These are phyloP conservation scores for Barnettozyma siamensis DNA, from an alignment of 805 yeast genomes.

Conservation along the genomic window DNA sequence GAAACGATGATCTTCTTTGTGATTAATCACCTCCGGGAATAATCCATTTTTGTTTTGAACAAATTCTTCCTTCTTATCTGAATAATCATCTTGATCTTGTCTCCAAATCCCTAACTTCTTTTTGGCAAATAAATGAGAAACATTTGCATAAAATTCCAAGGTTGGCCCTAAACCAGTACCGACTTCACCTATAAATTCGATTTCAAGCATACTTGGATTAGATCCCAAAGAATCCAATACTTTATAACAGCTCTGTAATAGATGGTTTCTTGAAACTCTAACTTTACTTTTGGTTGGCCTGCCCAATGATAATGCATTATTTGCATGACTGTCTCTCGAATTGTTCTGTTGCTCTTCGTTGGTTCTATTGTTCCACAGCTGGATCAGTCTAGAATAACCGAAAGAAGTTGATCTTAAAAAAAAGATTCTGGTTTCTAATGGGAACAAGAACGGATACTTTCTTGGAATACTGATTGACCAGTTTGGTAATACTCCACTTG, in stretches of 20 bases:
- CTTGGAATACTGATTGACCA: conserved; percentile 79
- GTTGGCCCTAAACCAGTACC: conserved; percentile 99
- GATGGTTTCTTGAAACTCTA: conserved; percentile 61
- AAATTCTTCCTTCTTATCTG: conserved; percentile 27
- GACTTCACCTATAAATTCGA: conserved; percentile 83
- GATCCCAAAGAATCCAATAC: conserved; percentile 72
- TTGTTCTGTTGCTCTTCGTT: conserved; percentile 34
- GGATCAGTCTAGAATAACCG: conserved; percentile 80
- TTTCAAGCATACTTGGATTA: conserved; percentile 76
- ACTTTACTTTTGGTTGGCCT: conserved; percentile 75
- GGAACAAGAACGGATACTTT: conserved; percentile 75
- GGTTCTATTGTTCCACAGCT: conserved; percentile 61
- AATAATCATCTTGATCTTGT: conserved; percentile 24
- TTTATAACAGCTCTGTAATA: conserved; percentile 73
- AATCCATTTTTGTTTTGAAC: conserved; percentile 47
- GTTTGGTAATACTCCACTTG: conserved; percentile 77
- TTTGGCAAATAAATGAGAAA: conserved; percentile 67
- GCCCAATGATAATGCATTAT: conserved; percentile 42
- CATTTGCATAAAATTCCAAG: conserved; percentile 79
- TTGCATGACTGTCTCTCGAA: conserved; percentile 15
- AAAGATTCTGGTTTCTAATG: conserved; percentile 71
- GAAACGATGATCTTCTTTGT: conserved; percentile 29
- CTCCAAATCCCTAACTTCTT: conserved; percentile 68
- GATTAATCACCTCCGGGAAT: conserved; percentile 63
- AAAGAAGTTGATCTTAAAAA: conserved; percentile 84